Conservation (phyloP, 345 rosid genomes). For the Citrus maxima region DNA sequence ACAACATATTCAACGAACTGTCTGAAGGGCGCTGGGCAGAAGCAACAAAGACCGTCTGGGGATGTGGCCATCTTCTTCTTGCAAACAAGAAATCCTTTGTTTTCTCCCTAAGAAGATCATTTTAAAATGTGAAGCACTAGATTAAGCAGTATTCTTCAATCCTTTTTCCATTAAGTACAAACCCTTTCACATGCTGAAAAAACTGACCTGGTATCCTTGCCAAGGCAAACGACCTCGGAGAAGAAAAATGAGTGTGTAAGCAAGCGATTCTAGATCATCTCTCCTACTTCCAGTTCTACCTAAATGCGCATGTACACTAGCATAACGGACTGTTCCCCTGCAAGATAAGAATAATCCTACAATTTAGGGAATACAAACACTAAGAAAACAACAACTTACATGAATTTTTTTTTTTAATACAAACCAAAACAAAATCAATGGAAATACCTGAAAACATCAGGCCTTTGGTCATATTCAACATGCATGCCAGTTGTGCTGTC, state of each 20-base stretch:
- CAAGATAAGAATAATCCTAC: constrained; percentile 1
- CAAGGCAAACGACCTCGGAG: constrained; percentile 79
- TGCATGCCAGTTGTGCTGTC: constrained; percentile 52
- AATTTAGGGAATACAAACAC: neutral
- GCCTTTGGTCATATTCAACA: constrained; percentile 75
- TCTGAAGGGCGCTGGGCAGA: constrained; percentile 60
- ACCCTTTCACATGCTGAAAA: neutral
- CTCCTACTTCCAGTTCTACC: constrained; percentile 76
- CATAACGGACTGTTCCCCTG: constrained; percentile 86
- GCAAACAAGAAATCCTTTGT: constrained; percentile 67
- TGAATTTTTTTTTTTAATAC: neutral
- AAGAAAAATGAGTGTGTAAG: constrained; percentile 77
- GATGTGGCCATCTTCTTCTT: constrained; percentile 79
- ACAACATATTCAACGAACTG: constrained; percentile 66
- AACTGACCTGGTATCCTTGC: constrained; percentile 74
- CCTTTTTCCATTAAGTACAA: neutral
- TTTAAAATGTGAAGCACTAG: neutral
- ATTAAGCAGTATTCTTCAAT: neutral
- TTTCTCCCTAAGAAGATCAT: constrained; percentile 53
- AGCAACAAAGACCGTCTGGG: constrained; percentile 52
- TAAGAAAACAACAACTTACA: neutral
- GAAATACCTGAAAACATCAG: constrained; percentile 69
- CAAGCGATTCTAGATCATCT: constrained; percentile 86
- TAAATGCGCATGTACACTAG: constrained; percentile 74
- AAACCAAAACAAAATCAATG: neutral